Evolutionary conservation across 352 stramenopile species (phyloP), one percentile per base, ranked within the genome.

Genomic region (Saprolegnia diclina): DNA sequence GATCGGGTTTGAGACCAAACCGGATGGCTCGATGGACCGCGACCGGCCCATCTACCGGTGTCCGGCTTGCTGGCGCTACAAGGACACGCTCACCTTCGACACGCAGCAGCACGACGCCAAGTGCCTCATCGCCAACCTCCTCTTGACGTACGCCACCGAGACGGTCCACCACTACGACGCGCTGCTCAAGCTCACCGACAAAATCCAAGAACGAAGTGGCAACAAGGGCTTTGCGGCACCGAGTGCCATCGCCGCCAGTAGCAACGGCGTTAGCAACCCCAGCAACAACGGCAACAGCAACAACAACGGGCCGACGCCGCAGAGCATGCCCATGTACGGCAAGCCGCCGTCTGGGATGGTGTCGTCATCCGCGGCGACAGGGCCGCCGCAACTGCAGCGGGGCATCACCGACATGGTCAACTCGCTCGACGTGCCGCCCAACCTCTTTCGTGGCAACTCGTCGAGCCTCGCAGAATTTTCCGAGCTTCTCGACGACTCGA

Each of bases 51-150:
- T 94, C 56, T 94, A 92, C 48, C 85, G 85, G 0, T 94, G 85
- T 62, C 85, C 85, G 1, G 82, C 85, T 0, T 94, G 85, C 71
- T 92, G 83, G 83, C 76, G 83, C 48, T 91, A 92, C 78, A 92
- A 94, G 66, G 82, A 91, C 57, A 77, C 86, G 53, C 90, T 94
- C 81, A 92, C 85, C 14, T 91, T 89, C 61, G 83, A 94, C 22
- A 88, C 81, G 21, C 83, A 85, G 7, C 82, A 92, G 44, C 85
- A 94, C 72, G 85, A 94, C 61, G 84, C 79, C 24, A 92, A 92
- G 76, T 94, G 85, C 44, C 52, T 92, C 55, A 92, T 94, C 40
- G 85, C 85, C 9, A 93, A 93, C 71, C 70, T 93, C 16, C 64
- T 93, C 57, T 76, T 93, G 35, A 87, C 80, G 24, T 93, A 93